Percentiles rank a stretch among this genome's conserved stretches.
These are phyloP conservation scores for Pseudogymnoascus sp. DNA, from an alignment of 2,329 filamentous ascomycete species.

Conservation along the genomic window DNA sequence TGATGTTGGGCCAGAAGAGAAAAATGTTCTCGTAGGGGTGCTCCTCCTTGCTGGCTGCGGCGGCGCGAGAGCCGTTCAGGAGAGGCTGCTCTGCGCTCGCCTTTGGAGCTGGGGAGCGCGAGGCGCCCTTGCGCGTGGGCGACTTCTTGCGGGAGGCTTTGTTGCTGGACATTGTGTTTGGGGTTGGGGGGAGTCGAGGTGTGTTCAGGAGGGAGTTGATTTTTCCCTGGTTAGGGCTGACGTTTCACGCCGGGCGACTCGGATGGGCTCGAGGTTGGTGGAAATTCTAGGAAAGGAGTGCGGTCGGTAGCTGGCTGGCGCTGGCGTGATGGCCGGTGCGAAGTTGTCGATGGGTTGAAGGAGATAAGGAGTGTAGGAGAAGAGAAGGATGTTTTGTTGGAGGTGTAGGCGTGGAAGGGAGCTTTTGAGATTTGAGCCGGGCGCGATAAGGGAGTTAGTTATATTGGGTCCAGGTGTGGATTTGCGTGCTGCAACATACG, in stretches of 20 bases:
- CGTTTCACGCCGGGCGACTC: background rate
- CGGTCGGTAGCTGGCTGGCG: background rate
- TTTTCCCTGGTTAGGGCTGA: conserved; percentile 5
- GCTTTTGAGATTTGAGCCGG: background rate
- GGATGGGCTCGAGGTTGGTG: background rate
- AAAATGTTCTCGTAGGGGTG: conserved; percentile 64
- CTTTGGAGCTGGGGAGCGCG: background rate
- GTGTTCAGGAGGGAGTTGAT: background rate
- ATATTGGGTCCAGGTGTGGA: background rate
- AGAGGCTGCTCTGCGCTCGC: conserved; percentile 15
- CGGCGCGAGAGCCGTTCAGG: conserved; percentile 41
- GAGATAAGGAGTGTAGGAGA: background rate
- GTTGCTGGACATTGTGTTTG: background rate
- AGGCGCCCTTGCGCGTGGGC: background rate
- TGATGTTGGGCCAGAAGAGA: conserved; percentile 72
- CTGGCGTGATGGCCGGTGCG: background rate
- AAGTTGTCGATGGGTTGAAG: background rate
- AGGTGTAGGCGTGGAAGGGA: background rate
- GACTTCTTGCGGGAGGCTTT: conserved; percentile 4
- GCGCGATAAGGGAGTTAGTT: conserved; percentile 5
- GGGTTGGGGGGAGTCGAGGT: background rate
- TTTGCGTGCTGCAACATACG: background rate
- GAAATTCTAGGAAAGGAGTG: background rate
- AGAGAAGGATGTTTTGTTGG: background rate
- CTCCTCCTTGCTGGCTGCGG: conserved; percentile 29